A percentile compares a stretch with the other conserved stretches of the same genome.
These are phyloP conservation scores for Tubosaeta brunneosetosa DNA, from an alignment of 768 basidiomycete genomes.

Conservation along the genomic window DNA sequence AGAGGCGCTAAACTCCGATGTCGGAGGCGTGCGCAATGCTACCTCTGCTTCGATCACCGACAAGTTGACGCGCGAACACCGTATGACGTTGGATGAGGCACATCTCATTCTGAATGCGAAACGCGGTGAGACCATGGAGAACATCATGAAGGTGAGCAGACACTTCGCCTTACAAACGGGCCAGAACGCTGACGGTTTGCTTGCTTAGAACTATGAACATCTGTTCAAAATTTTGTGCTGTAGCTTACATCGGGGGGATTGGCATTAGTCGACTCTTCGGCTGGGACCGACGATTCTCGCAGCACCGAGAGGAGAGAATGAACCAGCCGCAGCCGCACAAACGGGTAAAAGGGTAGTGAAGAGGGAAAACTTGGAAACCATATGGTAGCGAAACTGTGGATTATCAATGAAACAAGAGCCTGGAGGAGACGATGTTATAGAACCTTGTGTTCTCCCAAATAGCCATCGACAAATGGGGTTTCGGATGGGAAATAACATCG, in stretches of 20 bases:
- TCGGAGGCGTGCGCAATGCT: slow-evolving; percentile 69
- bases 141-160: slow-evolving; percentile 61
- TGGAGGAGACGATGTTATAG: neutral
- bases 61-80: slow-evolving; percentile 76
- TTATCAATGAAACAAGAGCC: neutral
- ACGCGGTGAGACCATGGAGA: slow-evolving; percentile 63
- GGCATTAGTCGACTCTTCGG: neutral
- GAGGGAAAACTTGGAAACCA: slow-evolving; percentile 16
- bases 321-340: slow-evolving; percentile 12
- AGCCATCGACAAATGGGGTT: neutral
- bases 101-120: slow-evolving; percentile 88
- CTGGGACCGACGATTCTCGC: slow-evolving; percentile 10
- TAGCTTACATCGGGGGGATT: too few relatives aligned
- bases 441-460: slow-evolving; percentile 7
- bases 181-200: slow-evolving; percentile 2
- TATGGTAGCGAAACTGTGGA: slow-evolving; percentile 2
- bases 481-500: neutral
- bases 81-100: slow-evolving; percentile 95
- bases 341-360: slow-evolving; percentile 18
- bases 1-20: slow-evolving; percentile 63
- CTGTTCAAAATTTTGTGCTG: slow-evolving; percentile 56
- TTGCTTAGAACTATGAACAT: slow-evolving; percentile 79
- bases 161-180: neutral
- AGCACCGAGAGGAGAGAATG: slow-evolving; percentile 11
- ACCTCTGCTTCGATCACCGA: slow-evolving; percentile 74